Evolutionary conservation across 768 basidiomycete species (phyloP).

Genomic region (Boletus rex-veris): DNA sequence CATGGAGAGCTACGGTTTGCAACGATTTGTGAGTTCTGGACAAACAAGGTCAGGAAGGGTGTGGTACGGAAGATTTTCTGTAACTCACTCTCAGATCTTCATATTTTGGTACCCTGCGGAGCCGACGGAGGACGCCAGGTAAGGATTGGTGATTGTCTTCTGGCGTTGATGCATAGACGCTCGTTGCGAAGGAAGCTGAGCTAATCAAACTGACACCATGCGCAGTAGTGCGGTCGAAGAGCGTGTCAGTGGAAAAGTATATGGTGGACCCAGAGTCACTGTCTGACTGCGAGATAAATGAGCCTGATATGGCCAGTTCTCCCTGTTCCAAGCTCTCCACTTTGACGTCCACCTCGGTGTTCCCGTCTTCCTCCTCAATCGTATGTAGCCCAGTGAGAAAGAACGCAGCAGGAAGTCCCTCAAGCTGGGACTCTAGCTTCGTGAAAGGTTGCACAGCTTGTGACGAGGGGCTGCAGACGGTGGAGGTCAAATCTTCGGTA

Average conservation of each 20-base stretch:
- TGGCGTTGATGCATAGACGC: slow-evolving; percentile 2
- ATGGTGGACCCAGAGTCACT: background rate
- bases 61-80: background rate
- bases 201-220: background rate
- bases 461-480: background rate
- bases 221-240: background rate
- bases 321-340: background rate
- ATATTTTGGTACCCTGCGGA: slow-evolving; percentile 16
- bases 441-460: background rate
- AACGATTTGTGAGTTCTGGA: background rate
- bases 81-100: slow-evolving; percentile 18
- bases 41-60: background rate
- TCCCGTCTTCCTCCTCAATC: slow-evolving; percentile 7
- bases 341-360: background rate
- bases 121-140: background rate
- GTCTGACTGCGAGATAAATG: background rate
- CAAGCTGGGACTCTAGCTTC: background rate
- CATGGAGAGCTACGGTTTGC: background rate
- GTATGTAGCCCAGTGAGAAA: background rate
- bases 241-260: slow-evolving; percentile 8
- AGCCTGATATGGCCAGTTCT: background rate
- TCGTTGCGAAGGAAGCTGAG: slow-evolving; percentile 21
- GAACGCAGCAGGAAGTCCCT: background rate
- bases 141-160: background rate
- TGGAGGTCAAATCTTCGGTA: background rate